phyloP scores from a whole-genome alignment of 1,284 basidiomycete species.

The Ustilago nuda region DNA sequence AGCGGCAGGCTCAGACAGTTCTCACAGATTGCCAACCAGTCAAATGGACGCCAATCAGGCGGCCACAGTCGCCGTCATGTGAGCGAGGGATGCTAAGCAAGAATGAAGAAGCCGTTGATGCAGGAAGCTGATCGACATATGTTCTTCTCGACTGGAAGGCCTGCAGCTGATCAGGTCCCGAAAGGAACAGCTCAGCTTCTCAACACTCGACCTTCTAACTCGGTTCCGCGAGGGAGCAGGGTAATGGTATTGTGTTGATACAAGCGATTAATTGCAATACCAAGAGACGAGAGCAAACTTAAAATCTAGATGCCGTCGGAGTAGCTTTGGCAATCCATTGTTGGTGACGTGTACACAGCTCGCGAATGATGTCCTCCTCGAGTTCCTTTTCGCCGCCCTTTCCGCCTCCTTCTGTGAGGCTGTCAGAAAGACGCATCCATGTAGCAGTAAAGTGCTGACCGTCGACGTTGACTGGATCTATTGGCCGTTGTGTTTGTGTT shows the following conservation, averaged over 20 bases:
- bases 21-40: no score
- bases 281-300: neutral
- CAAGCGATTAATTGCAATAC: neutral
- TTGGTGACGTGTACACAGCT: slow-evolving; percentile 80
- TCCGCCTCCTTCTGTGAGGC: slow-evolving; percentile 35
- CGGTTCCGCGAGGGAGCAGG: no score
- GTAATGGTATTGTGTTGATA: neutral
- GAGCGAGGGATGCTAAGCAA: no score
- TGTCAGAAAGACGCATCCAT: slow-evolving; percentile 77
- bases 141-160: no score
- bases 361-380: slow-evolving; percentile 87
- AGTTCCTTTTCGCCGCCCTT: slow-evolving; percentile 75
- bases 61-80: no score
- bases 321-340: slow-evolving; percentile 74
- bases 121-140: no score
- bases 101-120: no score
- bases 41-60: no score
- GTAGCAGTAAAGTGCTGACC: slow-evolving; percentile 73
- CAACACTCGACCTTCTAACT: no score
- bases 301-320: slow-evolving; percentile 13
- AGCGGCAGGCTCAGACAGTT: no score
- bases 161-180: no score
- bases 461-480: slow-evolving; percentile 14
- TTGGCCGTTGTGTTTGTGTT: neutral
- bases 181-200: no score